Evolutionary conservation across 495 filamentous ascomycete species (phyloP), one percentile per base, ranked within the genome.

Genomic region (Podospora fimiseda): DNA sequence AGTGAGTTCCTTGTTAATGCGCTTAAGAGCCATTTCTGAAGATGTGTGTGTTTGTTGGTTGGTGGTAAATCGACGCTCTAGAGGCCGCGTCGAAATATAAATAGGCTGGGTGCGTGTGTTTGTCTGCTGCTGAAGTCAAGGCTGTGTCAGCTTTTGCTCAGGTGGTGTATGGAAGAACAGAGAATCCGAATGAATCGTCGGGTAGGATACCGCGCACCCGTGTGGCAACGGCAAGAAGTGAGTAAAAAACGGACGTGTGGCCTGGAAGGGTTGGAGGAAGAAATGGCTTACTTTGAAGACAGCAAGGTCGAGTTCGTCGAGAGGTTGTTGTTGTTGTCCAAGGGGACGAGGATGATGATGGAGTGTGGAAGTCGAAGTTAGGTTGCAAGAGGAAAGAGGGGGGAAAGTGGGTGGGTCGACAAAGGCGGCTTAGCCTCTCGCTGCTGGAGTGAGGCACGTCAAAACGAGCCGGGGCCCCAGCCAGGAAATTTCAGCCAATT

Each of bases 1-100:
- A 76, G 90, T 88, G 76, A 98, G 87, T 82, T 98, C 93, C 85
- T 97, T 98, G 84, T 96, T 96, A 79, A 98, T 98, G 73, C 93
- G 83, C 89, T 98, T 98, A 69, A 98, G 85, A 76, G 93, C 93
- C 93, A 98, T 98, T 63, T 58, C 62, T 66, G 64, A 63, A 62
- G 70, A 57, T 73, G 60, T 68, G 58, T 61, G 51, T 51, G 51
- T 41, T 65, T 57, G 55, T 45, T 44, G 44, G 9, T 24, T 27
- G 22, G 14, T 37, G 14, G 11, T 6, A 18, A n/a, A n/a, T 41
- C 39, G 39, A 41, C 39, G 39, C 27, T 33, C 41, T 47, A 52
- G 40, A 63, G 48, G 50, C 40, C 19, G 39, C 48, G 53, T 46
- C 21, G 47, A 52, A 18, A 43, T 55, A 36, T 43, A 43, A 27